Evolutionary conservation across 805 yeast genomes (phyloP).

Genomic region (Ogataea ganodermae): DNA sequence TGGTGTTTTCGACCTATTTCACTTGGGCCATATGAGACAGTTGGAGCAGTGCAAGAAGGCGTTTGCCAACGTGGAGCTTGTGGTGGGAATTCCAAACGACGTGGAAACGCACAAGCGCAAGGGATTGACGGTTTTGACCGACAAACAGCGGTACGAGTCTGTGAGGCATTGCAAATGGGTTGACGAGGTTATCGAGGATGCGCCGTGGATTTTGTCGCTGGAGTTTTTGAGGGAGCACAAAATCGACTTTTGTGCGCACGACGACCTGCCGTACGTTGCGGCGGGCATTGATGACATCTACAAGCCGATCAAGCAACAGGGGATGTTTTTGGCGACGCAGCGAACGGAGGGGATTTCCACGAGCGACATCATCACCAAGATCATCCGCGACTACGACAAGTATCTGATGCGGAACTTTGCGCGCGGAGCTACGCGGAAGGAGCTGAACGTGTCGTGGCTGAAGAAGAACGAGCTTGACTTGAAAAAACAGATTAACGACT

Average conservation of each 20-base stretch:
- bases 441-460: conserved; percentile 94
- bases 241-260: conserved; percentile 97
- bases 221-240: conserved; percentile 76
- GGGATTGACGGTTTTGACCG: conserved; percentile 90
- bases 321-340: conserved; percentile 91
- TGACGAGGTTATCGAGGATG: conserved; percentile 90
- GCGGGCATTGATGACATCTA: conserved; percentile 91
- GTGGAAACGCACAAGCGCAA: conserved; percentile 87
- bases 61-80: conserved; percentile 77
- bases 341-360: conserved; percentile 97
- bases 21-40: conserved; percentile 97
- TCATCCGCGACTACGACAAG: conserved; percentile 94
- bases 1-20: conserved; percentile 96
- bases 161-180: conserved; percentile 95
- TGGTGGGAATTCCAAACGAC: conserved; percentile 92
- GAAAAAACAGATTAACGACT: conserved; percentile 85
- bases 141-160: conserved; percentile 88
- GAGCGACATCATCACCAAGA: conserved; percentile 91
- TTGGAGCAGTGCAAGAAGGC: conserved; percentile 95
- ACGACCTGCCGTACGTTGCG: conserved; percentile 91
- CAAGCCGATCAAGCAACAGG: conserved; percentile 85
- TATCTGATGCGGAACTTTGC: conserved; percentile 96
- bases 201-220: conserved; percentile 93
- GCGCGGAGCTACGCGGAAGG: conserved; percentile 95
- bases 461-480: conserved; percentile 95